These are phyloP conservation scores for Arabidopsis arenosa DNA, from an alignment of 345 rosid species.

Conservation along the genomic window DNA sequence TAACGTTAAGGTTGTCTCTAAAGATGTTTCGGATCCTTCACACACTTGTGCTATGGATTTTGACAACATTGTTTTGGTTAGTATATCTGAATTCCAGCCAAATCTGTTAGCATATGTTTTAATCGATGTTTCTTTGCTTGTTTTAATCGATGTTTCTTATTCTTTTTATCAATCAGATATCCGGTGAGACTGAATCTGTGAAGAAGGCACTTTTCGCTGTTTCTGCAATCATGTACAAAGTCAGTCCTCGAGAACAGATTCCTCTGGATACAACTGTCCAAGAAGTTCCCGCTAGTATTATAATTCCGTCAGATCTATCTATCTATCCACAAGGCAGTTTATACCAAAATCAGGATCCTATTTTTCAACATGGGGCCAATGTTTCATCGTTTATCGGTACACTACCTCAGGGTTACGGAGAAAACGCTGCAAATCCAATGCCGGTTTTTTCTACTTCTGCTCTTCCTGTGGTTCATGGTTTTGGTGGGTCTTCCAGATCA, in stretches of 20 bases:
- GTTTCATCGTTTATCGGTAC: constrained; percentile 71
- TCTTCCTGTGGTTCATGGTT: constrained; percentile 68
- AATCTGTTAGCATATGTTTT: background rate
- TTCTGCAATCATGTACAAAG: constrained; percentile 91
- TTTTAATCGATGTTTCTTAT: constrained; percentile 11
- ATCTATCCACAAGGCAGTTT: constrained; percentile 74
- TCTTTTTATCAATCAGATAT: constrained; percentile 56
- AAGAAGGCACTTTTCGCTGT: constrained; percentile 84
- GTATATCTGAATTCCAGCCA: constrained; percentile 27
- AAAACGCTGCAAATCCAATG: constrained; percentile 60
- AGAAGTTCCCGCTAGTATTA: constrained; percentile 74
- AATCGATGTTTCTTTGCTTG: background rate
- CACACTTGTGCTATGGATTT: constrained; percentile 95
- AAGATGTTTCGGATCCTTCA: constrained; percentile 79
- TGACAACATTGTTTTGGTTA: constrained; percentile 83
- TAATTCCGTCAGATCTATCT: constrained; percentile 87
- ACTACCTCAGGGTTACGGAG: constrained; percentile 71
- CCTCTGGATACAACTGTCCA: constrained; percentile 76
- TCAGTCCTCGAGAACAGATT: constrained; percentile 81
- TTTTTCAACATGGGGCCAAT: constrained; percentile 59
- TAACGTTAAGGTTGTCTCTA: constrained; percentile 67
- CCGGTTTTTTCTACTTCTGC: constrained; percentile 70
- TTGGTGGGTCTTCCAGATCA: constrained; percentile 56
- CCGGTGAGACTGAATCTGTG: constrained; percentile 78
- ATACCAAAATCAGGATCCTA: constrained; percentile 68